Conservation (phyloP, 23 red algal species). For the Gracilaria vermiculophylla region DNA sequence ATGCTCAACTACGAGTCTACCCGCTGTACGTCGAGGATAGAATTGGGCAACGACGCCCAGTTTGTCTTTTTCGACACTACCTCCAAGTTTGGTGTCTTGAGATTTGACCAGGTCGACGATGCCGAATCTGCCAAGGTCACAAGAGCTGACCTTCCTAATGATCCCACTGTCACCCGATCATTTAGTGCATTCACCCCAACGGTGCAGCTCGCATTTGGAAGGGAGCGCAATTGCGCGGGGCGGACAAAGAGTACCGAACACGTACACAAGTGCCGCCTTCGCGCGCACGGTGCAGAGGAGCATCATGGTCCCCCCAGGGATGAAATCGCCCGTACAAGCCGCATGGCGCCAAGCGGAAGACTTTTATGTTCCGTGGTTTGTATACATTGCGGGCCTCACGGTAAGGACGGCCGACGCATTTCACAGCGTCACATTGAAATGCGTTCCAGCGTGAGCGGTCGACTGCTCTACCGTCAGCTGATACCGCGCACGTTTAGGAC, state of each 20-base stretch:
- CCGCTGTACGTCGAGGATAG: slow-evolving; percentile 38
- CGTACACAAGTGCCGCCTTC: not conserved
- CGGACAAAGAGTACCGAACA: too few species aligned
- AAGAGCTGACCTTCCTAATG: slow-evolving; percentile 37
- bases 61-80: slow-evolving; percentile 68
- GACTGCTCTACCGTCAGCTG: slow-evolving; percentile 20
- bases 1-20: slow-evolving; percentile 30
- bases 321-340: slow-evolving; percentile 6
- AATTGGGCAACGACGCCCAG: slow-evolving; percentile 36
- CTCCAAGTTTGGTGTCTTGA: slow-evolving; percentile 64
- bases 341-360: slow-evolving; percentile 59
- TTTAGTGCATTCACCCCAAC: not conserved
- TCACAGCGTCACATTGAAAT: slow-evolving; percentile 46
- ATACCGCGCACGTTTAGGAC: not conserved
- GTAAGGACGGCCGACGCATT: not conserved
- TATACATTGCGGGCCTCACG: not conserved
- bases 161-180: slow-evolving; percentile 12
- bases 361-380: slow-evolving; percentile 54
- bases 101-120: slow-evolving; percentile 65
- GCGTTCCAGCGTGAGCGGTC: slow-evolving; percentile 49
- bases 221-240: too few species aligned
- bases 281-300: not conserved
- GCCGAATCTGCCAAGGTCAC: slow-evolving; percentile 26
- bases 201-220: not conserved
- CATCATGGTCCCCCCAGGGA: not conserved